Evolutionary conservation across 2,329 filamentous ascomycete genomes (phyloP), one percentile per base, ranked within the genome.

Genomic region (Cephalotrichum gorgonifer): DNA sequence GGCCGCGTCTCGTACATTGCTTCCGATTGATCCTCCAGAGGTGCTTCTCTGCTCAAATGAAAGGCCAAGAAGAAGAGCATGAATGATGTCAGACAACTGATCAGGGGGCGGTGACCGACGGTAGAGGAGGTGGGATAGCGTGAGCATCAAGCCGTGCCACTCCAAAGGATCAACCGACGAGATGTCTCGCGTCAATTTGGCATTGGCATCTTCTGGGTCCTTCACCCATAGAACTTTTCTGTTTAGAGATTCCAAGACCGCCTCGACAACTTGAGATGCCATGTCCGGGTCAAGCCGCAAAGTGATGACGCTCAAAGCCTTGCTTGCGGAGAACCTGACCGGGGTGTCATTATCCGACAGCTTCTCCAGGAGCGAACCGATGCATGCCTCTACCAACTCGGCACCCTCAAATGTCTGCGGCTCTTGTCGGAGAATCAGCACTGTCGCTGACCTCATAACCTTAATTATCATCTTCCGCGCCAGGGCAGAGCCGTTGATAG

Each of bases 121-220:
- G 65, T 95, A 96, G 1, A 97, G 72, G 2, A 95, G 70, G 63
- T 97, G 88, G 0, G 88, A 83, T 3, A 98, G 71, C 0, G 93
- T 93, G 42, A 98, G 74, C 58, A 89, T 90, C 33, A 96, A 66
- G 0, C 93, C 93, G 63, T 98, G 93, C 93, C 93, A 98, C 64
- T 85, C 82, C 25, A 91, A 73, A 15, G 87, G 77, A 62, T 94
- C 83, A 14, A 94, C 88, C 8, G 83, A 81, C 39, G 81, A 82
- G 31, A 95, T 69, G 60, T 93, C 81, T 38, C 76, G 71, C 15
- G 58, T 62, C 2, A 64, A 63, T 38, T 66, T 62, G 6, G 60
- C 63, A 1, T 59, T 58, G 2, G 62, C 46, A 25, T 60, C 54
- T 4, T 52, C 52, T n/a, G 62, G 63, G 54, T 66, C 68, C 30